Evolutionary conservation across 495 filamentous ascomycete genomes (phyloP).

Genomic region (Aspergillus leporis): DNA sequence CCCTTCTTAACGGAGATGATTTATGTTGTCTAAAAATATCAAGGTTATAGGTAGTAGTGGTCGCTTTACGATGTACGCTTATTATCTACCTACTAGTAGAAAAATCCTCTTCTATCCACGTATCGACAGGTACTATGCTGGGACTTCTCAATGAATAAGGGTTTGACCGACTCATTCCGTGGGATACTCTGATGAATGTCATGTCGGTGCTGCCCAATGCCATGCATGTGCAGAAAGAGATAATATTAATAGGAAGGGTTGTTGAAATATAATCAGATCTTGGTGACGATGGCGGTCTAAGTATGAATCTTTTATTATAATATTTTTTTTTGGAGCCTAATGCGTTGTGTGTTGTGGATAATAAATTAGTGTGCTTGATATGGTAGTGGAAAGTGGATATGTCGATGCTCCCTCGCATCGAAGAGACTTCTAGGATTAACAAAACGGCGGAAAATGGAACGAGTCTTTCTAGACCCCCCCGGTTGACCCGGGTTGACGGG

Average conservation of each 20-base stretch:
- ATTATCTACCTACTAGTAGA: background rate
- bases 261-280: conserved; percentile 2
- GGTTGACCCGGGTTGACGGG: conserved; percentile 31
- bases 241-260: background rate
- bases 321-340: conserved; percentile 7
- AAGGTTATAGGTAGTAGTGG: no score
- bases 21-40: conserved; percentile 3
- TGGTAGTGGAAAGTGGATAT: conserved; percentile 10
- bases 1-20: conserved; percentile 20
- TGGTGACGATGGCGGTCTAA: background rate
- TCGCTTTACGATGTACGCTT: no score
- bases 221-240: conserved; percentile 9
- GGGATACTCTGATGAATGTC: conserved; percentile 2
- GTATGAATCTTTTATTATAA: conserved; percentile 8
- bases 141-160: background rate
- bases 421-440: conserved; percentile 1
- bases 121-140: no score
- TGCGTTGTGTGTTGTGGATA: conserved; percentile 8
- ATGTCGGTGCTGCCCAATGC: conserved; percentile 15
- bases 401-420: conserved; percentile 10
- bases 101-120: conserved; percentile 1
- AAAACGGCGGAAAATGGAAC: conserved; percentile 5
- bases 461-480: conserved; percentile 11
- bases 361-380: conserved; percentile 6
- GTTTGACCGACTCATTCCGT: background rate